Base-by-base conservation (phyloP, 306 rosid species). In the Vigna reflexopilosa region DNA sequence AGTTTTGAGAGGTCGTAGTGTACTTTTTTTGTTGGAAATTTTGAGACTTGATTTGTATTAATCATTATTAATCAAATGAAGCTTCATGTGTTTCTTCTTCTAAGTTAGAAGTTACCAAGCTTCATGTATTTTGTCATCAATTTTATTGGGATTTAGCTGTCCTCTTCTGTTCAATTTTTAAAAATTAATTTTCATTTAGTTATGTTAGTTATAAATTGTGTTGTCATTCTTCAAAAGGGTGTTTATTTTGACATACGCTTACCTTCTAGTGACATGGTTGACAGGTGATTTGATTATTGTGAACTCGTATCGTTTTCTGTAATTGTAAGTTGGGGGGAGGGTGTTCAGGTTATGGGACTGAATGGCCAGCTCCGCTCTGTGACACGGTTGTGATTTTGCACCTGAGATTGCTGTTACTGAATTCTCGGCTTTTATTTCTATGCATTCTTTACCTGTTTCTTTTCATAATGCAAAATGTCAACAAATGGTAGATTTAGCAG, bases 21-120 rank as follows among this genome's bases (percentile, higher is more conserved):
- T 3, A 20, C 32, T n/a, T 69, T 58, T 3, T 69, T 36, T 77
- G 45, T 70, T 24, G 24, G 42, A 32, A 65, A 8, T 69, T 75
- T 81, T 69, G 72, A 70, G 36, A 76, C 26, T 24, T 20, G 17
- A 55, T 55, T 22, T 74, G 56, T 75, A 73, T 66, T 81, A 22
- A 6, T 52, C 45, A 15, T 24, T 1, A 50, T 72, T 42, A 13
- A 42, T 34, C 22, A 44, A 24, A 26, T 26, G 74, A 65, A 54
- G 48, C 45, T 44, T 66, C 8, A 34, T 40, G 13, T 20, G 13
- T 36, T 76, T 65, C 22, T 34, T 26, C 42, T 50, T 49, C 11
- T n/a, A 45, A 51, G 42, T 75, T 13, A 30, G 40, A 75, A 10
- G 2, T 48, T 24, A 5, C 5, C 59, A 6, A 45, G 8, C 59